Conservation (phyloP, 495 filamentous ascomycete species). For the Beverwykella pulmonaria region DNA sequence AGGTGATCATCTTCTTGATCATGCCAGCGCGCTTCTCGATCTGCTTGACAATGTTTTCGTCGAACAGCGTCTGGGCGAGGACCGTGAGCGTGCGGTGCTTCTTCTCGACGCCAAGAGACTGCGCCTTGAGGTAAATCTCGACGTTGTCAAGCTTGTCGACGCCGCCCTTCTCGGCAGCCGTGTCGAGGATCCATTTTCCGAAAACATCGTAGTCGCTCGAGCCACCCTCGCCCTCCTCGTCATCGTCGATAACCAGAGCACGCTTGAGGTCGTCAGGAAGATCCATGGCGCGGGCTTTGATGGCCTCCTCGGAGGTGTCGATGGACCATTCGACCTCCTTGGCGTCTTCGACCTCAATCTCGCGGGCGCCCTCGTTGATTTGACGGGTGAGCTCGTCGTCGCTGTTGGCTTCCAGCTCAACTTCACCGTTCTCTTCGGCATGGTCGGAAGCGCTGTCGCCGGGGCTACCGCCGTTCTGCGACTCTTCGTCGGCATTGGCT, state of each 20-base stretch:
- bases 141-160: slow-evolving; percentile 78
- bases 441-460: slow-evolving; percentile 77
- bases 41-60: slow-evolving; percentile 85
- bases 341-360: slow-evolving; percentile 64
- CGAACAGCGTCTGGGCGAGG: slow-evolving; percentile 90
- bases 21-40: slow-evolving; percentile 77
- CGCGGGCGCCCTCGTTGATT: slow-evolving; percentile 80
- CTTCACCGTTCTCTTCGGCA: slow-evolving; percentile 72
- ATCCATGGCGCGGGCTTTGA: slow-evolving; percentile 88
- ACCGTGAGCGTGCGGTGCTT: slow-evolving; percentile 95
- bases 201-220: slow-evolving; percentile 87
- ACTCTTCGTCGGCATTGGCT: slow-evolving; percentile 57
- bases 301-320: slow-evolving; percentile 90
- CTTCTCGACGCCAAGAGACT: slow-evolving; percentile 89
- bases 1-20: slow-evolving; percentile 88
- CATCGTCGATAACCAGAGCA: slow-evolving; percentile 80
- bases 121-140: slow-evolving; percentile 92
- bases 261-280: slow-evolving; percentile 90
- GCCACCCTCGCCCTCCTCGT: slow-evolving; percentile 73
- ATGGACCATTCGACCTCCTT: slow-evolving; percentile 93
- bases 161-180: slow-evolving; percentile 70
- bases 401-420: slow-evolving; percentile 73
- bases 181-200: slow-evolving; percentile 84
- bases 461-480: slow-evolving; percentile 63
- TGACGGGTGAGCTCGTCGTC: slow-evolving; percentile 91